Evolutionary conservation across 108 stramenopile species (phyloP).

Genomic region (Cyclotella choctawhatcheeana): DNA sequence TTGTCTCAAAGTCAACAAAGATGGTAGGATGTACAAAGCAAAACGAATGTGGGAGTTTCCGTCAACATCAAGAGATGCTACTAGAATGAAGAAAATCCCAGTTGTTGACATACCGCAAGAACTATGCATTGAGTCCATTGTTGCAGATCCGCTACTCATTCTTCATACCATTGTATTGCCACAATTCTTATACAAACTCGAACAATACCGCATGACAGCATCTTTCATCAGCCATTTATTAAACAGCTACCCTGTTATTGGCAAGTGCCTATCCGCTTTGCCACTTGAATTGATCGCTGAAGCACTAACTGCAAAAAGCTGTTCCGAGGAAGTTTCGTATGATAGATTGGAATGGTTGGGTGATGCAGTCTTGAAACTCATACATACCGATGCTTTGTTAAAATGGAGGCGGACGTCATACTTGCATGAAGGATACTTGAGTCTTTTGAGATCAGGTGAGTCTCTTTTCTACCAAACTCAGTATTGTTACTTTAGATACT

Average conservation of each 20-base stretch:
- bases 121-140: constrained; percentile 44
- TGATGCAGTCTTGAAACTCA: constrained; percentile 67
- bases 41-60: constrained; percentile 50
- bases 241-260: constrained; percentile 38
- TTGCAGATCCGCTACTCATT: constrained; percentile 57
- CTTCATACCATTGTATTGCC: constrained; percentile 56
- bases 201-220: constrained; percentile 33
- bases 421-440: constrained; percentile 68
- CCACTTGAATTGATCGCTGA: constrained; percentile 22
- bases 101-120: constrained; percentile 46
- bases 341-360: constrained; percentile 65
- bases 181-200: constrained; percentile 53
- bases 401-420: constrained; percentile 31
- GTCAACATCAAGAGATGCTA: not conserved
- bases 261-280: constrained; percentile 29
- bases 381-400: constrained; percentile 64
- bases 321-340: constrained; percentile 37
- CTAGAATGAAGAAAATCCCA: constrained; percentile 3
- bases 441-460: constrained; percentile 56
- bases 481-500: not conserved
- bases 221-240: constrained; percentile 49
- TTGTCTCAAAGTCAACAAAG: constrained; percentile 10
- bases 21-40: constrained; percentile 43
- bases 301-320: constrained; percentile 52
- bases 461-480: not conserved